Evolutionary conservation across 2,329 filamentous ascomycete genomes (phyloP).

Genomic region (Aspergillus caelatus): DNA sequence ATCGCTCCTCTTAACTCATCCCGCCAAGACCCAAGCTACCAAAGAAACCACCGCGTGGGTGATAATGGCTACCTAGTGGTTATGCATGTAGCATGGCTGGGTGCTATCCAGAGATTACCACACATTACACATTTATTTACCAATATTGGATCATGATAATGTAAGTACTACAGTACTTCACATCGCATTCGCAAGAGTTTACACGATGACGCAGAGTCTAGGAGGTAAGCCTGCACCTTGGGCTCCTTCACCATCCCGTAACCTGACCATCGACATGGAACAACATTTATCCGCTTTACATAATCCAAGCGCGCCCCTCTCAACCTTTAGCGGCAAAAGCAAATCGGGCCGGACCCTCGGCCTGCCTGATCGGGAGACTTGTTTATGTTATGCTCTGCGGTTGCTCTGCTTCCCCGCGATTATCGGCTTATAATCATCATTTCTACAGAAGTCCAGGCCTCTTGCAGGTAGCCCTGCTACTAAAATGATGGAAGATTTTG

Average conservation of each 20-base stretch:
- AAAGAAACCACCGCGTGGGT: not conserved
- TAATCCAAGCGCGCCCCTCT: conserved; percentile 12
- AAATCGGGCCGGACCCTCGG: conserved; percentile 12
- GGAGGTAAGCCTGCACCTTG: conserved; percentile 7
- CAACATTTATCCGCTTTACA: conserved; percentile 17
- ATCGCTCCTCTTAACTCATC: conserved; percentile 12
- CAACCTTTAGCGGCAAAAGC: conserved; percentile 7
- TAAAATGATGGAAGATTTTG: not conserved
- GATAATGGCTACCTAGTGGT: not conserved
- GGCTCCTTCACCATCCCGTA: conserved; percentile 3
- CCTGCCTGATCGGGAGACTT: conserved; percentile 41
- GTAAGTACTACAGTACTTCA: not conserved
- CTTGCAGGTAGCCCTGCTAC: not conserved
- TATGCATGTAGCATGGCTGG: not conserved
- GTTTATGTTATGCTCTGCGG: conserved; percentile 31
- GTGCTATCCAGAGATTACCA: not conserved
- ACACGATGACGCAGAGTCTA: not conserved
- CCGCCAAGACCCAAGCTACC: not conserved
- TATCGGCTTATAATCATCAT: not conserved
- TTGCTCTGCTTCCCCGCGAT: conserved; percentile 11
- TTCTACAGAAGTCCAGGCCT: not conserved
- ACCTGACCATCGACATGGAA: conserved; percentile 4
- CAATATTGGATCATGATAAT: not conserved
- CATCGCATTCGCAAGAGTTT: not conserved
- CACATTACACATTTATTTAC: not conserved